Base-by-base conservation (phyloP, 345 rosid genomes). In the Kandelia obovata region DNA sequence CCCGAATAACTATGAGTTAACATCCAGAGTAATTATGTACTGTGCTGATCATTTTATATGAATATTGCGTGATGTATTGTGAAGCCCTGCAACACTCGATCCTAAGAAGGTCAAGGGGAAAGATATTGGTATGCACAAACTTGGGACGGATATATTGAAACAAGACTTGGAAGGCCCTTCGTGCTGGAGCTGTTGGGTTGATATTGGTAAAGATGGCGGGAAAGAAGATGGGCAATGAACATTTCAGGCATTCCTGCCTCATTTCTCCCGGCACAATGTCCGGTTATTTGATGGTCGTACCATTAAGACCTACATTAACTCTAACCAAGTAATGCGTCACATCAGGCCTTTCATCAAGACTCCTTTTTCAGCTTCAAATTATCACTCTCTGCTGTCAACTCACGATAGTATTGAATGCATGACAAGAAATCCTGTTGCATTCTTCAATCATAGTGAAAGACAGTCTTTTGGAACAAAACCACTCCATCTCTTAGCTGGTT, bases 31-130 rank as follows among this genome's bases (percentile, higher is more conserved):
- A 25, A 56, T 25, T 21, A 9, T 27, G 2, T 52, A 61, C 5
- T 27, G 23, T 53, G 9, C 20, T 35, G 17, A n/a, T 61, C 20
- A 28, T 6, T 52, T 17, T 20, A 10, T 28, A 6, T 11, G 23
- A 26, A 28, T 65, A 2, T 62, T 68, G 57, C 62, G 76, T 9
- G 9, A 35, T n/a, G 25, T 62, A 62, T 28, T 72, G 80, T 35
- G 6, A 6, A 47, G n/a, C n/a, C 28, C 58, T 32, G 80, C 72
- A 53, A 61, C 83, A 43, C 77, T 92, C 35, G 92, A 92, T 73
- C 83, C 86, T 0, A 17, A 37, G 66, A 87, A 79, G 76, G 93
- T 73, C 8, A 79, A 75, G 19, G 96, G 93, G 56, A 94, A 94
- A 88, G 83, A 86, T 89, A 58, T 27, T 89, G 73, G 69, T 83